phyloP scores from a whole-genome alignment of 1,284 basidiomycete genomes.

The Dichomitus squalens region DNA sequence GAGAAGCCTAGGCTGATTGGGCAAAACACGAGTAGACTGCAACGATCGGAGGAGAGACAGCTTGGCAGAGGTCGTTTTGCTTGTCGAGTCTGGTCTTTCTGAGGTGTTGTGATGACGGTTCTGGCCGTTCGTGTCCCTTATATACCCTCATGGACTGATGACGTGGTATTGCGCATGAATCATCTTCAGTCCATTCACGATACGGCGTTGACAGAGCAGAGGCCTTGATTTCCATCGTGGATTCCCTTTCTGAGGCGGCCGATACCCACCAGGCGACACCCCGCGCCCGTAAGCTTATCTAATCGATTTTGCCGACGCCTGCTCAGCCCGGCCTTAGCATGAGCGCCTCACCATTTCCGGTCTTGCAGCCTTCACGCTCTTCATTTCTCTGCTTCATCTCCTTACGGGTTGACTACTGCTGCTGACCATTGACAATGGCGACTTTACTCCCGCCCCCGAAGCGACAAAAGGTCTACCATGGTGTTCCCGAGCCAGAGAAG shows the following conservation, averaged over 20 bases:
- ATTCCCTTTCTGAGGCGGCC: slow-evolving; percentile 19
- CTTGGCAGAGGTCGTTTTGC: not conserved
- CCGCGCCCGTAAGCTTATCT: slow-evolving; percentile 7
- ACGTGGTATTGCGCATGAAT: slow-evolving; percentile 10
- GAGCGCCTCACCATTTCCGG: slow-evolving; percentile 19
- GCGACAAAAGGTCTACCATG: slow-evolving; percentile 80
- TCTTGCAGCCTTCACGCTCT: slow-evolving; percentile 15
- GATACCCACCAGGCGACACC: slow-evolving; percentile 18
- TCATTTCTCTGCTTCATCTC: slow-evolving; percentile 1
- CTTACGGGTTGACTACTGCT: slow-evolving; percentile 7
- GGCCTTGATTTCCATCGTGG: not conserved
- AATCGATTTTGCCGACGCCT: not conserved
- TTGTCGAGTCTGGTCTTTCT: slow-evolving; percentile 1
- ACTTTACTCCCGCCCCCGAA: slow-evolving; percentile 85
- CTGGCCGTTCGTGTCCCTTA: slow-evolving; percentile 2
- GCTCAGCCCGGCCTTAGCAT: not conserved
- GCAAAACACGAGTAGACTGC: not conserved
- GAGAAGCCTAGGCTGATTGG: not conserved
- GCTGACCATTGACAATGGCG: slow-evolving; percentile 73
- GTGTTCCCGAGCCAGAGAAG: slow-evolving; percentile 64
- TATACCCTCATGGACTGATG: slow-evolving; percentile 6
- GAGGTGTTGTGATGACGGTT: not conserved
- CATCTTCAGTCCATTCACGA: slow-evolving; percentile 7
- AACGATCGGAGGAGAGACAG: slow-evolving; percentile 10
- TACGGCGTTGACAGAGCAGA: slow-evolving; percentile 3